phyloP scores from a whole-genome alignment of 768 basidiomycete genomes.

The Boletus rufocinnamomeus region DNA sequence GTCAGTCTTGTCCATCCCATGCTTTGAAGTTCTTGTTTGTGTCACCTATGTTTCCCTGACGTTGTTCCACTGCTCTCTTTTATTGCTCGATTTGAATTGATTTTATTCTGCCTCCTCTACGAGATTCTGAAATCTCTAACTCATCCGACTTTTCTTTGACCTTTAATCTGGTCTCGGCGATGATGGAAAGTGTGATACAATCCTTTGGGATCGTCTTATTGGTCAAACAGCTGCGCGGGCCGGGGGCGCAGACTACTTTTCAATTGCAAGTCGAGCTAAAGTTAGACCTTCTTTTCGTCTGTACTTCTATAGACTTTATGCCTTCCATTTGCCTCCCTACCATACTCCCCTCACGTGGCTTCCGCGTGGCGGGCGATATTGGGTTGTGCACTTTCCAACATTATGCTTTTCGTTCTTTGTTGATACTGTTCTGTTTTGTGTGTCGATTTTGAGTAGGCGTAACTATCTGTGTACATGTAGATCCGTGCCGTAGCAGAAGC shows the following conservation, averaged over 20 bases:
- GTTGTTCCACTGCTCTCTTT: not conserved
- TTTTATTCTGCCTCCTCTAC: slow-evolving; percentile 27
- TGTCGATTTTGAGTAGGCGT: slow-evolving; percentile 1
- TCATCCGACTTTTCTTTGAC: slow-evolving; percentile 32
- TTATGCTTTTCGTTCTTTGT: slow-evolving; percentile 11
- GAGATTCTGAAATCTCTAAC: slow-evolving; percentile 21
- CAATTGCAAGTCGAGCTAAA: slow-evolving; percentile 19
- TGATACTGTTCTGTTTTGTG: slow-evolving; percentile 7
- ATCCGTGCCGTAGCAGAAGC: not conserved
- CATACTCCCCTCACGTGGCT: not conserved
- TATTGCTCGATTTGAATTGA: slow-evolving; percentile 25
- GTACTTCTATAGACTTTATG: not conserved
- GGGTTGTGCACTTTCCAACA: not conserved
- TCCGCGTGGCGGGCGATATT: not conserved
- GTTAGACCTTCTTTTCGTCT: not conserved
- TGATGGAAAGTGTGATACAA: slow-evolving; percentile 18
- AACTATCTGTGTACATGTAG: slow-evolving; percentile 6
- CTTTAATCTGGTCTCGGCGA: slow-evolving; percentile 30
- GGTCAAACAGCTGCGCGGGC: slow-evolving; percentile 32
- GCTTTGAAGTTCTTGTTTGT: slow-evolving; percentile 17
- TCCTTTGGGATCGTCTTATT: slow-evolving; percentile 30
- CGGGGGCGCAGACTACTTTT: slow-evolving; percentile 22
- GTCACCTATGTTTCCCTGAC: slow-evolving; percentile 9
- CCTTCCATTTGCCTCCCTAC: not conserved
- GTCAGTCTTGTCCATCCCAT: slow-evolving; percentile 6